Percentiles rank a stretch among this genome's conserved stretches.
Conservation (phyloP, 2,329 filamentous ascomycete species). For the Rhynchosporium secalis region DNA sequence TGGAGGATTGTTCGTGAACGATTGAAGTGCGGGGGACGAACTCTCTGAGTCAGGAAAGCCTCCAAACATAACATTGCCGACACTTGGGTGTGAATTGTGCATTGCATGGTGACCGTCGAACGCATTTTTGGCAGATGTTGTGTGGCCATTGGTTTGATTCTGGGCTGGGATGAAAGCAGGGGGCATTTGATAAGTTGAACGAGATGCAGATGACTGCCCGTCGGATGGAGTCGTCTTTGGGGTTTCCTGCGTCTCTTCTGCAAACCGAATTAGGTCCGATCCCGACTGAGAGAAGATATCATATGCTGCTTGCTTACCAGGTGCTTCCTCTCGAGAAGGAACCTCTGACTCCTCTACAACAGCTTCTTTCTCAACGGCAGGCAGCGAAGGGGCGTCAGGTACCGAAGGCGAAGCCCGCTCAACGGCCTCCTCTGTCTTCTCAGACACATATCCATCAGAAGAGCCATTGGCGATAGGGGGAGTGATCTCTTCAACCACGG, state of each 20-base stretch:
- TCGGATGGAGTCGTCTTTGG: slow-evolving; percentile 32
- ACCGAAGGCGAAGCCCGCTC: slow-evolving; percentile 16
- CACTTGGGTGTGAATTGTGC: slow-evolving; percentile 56
- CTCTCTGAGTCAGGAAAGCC: slow-evolving; percentile 55
- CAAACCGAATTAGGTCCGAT: slow-evolving; percentile 12
- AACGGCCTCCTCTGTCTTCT: slow-evolving; percentile 15
- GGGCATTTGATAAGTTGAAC: slow-evolving; percentile 46
- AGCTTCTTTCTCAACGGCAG: slow-evolving; percentile 12
- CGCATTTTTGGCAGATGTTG: slow-evolving; percentile 24
- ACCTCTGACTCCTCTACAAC: slow-evolving; percentile 25
- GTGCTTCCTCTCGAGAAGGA: slow-evolving; percentile 22
- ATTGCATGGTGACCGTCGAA: slow-evolving; percentile 40
- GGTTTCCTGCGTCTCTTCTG: slow-evolving; percentile 27
- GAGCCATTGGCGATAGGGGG: slow-evolving; percentile 26
- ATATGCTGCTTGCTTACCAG: slow-evolving; percentile 26
- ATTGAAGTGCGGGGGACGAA: slow-evolving; percentile 54
- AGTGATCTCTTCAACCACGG: slow-evolving; percentile 22
- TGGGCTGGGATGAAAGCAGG: slow-evolving; percentile 45
- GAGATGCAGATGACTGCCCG: slow-evolving; percentile 31
- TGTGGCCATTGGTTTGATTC: slow-evolving; percentile 11
- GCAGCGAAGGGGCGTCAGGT: not conserved
- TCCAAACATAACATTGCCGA: slow-evolving; percentile 58
- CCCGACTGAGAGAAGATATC: not conserved
- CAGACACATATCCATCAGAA: slow-evolving; percentile 18
- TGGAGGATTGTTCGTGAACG: slow-evolving; percentile 26